Evolutionary conservation across 768 basidiomycete genomes (phyloP), one percentile per base, ranked within the genome.

Genomic region (Suillus decipiens): DNA sequence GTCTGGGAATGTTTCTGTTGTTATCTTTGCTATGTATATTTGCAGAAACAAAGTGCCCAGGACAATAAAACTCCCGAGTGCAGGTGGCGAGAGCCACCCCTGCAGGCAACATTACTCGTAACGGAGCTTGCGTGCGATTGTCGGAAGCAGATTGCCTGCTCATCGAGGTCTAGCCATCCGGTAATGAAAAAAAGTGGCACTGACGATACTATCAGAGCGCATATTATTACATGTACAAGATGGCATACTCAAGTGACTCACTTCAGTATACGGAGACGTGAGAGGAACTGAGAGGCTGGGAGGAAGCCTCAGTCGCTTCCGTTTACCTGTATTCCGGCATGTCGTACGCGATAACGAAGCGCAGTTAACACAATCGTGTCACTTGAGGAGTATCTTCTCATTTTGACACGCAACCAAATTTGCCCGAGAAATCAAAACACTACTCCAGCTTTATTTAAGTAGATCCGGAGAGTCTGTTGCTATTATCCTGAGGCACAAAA

Each of bases 241-340:
- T 47, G 24, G 47, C 15, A 51, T 51, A 19, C 15, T 28, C 48
- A 9, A 50, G 50, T 19, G 1, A 31, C 2, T 51, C 10, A 53
- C 51, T 34, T 14, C 5, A 53, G 34, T 19, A 53, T 31, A 34
- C 11, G 33, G 31, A 34, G 33, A 53, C 51, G 51, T 53, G 51
- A 53, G 51, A 53, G 51, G 33, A 34, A 53, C 33, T 53, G 51
- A n/a, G 19, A n/a, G 33, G 33, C 51, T 53, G 31, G 19, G 51
- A 53, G 51, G 51, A 33, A 53, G 31, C 34, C 5, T 53, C 19
- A n/a, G 31, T 34, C 17, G 51, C 19, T 53, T 53, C 51, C 31
- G 19, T 33, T 53, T 33, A 1, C 31, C 10, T 53, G 31, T 19
- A 53, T 53, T 53, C 33, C 51, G 51, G 51, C 51, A 53, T 53